These are phyloP conservation scores for Hanseniaspora nectarophila DNA, from an alignment of 805 yeast species.

Conservation along the genomic window DNA sequence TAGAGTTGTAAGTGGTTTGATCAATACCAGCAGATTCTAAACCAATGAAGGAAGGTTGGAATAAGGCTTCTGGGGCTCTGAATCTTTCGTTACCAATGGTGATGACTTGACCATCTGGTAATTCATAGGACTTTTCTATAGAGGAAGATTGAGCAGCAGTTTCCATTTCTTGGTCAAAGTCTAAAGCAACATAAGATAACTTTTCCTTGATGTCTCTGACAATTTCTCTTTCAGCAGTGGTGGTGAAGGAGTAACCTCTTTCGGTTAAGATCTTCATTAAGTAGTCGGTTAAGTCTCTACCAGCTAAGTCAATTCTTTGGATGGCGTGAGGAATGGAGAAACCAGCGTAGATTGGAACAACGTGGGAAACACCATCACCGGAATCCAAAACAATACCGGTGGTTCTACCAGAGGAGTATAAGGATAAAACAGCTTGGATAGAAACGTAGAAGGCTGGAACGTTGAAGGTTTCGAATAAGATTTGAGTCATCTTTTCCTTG, in stretches of 20 bases:
- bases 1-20: conserved; percentile 65
- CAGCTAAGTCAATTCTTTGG: conserved; percentile 96
- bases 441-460: conserved; percentile 99
- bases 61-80: conserved; percentile 99
- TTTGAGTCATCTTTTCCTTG: conserved; percentile 99
- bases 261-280: conserved; percentile 96
- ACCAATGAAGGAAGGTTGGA: conserved; percentile 89
- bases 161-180: conserved; percentile 98
- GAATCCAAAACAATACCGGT: conserved; percentile 99
- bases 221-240: conserved; percentile 98
- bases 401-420: conserved; percentile 99
- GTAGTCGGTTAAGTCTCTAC: conserved; percentile 98
- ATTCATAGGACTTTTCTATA: conserved; percentile 96
- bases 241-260: conserved; percentile 98
- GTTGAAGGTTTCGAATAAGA: conserved; percentile 97
- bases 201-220: conserved; percentile 85
- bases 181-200: conserved; percentile 97
- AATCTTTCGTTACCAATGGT: conserved; percentile 99
- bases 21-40: conserved; percentile 98
- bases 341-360: conserved; percentile 99
- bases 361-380: conserved; percentile 99
- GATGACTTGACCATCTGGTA: conserved; percentile 99
- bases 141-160: conserved; percentile 97
- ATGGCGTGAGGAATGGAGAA: conserved; percentile 98
- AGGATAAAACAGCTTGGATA: conserved; percentile 95